These are phyloP conservation scores for Talaromyces islandicus DNA, from an alignment of 2,329 filamentous ascomycete species.

Conservation along the genomic window DNA sequence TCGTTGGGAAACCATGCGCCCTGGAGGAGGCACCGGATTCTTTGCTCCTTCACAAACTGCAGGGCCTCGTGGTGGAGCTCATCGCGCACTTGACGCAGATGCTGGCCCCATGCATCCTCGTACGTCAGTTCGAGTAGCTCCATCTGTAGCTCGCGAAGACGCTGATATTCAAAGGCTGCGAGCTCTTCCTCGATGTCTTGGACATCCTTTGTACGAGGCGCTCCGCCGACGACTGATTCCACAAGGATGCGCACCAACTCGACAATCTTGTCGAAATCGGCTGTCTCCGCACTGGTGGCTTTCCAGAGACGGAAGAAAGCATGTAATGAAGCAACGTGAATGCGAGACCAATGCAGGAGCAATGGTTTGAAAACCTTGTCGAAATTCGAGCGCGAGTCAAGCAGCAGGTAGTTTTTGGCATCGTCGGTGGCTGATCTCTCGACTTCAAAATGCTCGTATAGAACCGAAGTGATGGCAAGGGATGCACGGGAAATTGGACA, in stretches of 20 bases:
- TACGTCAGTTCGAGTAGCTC: constrained; percentile 84
- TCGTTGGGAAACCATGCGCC: constrained; percentile 76
- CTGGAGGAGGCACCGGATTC: constrained; percentile 79
- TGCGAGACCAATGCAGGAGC: constrained; percentile 83
- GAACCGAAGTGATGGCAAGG: constrained; percentile 74
- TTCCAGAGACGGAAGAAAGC: constrained; percentile 93
- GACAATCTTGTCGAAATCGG: constrained; percentile 88
- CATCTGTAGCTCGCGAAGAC: constrained; percentile 84
- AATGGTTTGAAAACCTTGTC: constrained; percentile 83
- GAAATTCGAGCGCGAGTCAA: constrained; percentile 71
- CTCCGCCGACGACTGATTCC: constrained; percentile 81
- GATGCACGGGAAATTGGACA: constrained; percentile 86
- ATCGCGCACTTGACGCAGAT: constrained; percentile 83
- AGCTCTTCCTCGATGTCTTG: constrained; percentile 86
- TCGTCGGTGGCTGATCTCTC: constrained; percentile 78
- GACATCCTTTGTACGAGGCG: constrained; percentile 74
- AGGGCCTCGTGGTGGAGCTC: constrained; percentile 85
- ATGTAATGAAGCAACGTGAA: constrained; percentile 80
- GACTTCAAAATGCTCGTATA: constrained; percentile 95
- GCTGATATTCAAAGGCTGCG: constrained; percentile 70
- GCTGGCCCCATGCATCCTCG: constrained; percentile 88
- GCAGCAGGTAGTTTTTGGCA: constrained; percentile 64
- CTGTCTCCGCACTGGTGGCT: constrained; percentile 71
- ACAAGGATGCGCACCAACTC: constrained; percentile 86
- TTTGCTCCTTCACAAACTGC: constrained; percentile 95